Base-by-base conservation (phyloP, 2,329 filamentous ascomycete species). In the Colletotrichum eremochloae region DNA sequence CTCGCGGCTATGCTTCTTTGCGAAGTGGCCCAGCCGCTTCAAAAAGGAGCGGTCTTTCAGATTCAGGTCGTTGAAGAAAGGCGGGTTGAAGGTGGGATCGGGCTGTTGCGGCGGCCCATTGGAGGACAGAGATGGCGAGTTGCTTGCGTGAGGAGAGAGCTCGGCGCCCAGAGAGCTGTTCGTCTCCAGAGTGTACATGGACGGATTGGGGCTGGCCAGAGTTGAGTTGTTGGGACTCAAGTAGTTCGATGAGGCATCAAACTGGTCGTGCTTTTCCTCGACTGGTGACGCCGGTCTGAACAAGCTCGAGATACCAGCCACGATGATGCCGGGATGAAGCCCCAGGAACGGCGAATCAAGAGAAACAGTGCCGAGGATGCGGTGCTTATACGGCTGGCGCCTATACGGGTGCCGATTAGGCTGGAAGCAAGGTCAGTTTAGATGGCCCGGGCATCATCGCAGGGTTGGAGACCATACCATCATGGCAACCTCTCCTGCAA, bases 261-360 rank as follows among this genome's bases (percentile, higher is more conserved):
- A 50, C 33, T 74, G 70, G 31, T 78, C 78, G 15, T 33, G 55
- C 36, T 73, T 74, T 53, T 75, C 56, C 56, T 76, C 77, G 29
- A 79, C 74, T 20, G 79, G 78, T 4, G 83, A 79, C 14, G 84
- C 81, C 4, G 85, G 81, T 46, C 86, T 83, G 80, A 97, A 96
- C 14, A 97, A 86, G 78, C 94, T 96, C 2, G 91, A 89, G 66
- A 97, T 88, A 2, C 95, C 94, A 48, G 93, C 93, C n/a, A 91
- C 88, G 53, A 97, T 89, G 53, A 98, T 93, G 7, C 95, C 93
- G 1, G 94, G 95, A 81, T 98, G 94, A 79, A 98, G 92, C 4
- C 95, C 95, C 7, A 97, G 85, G 71, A 97, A 94, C 0, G 95
- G 95, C 0, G 93, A 93, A 81, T 98, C 95, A 61, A 97, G 92